phyloP scores from a whole-genome alignment of 495 filamentous ascomycete genomes.

The Alectoria sarmentosa region DNA sequence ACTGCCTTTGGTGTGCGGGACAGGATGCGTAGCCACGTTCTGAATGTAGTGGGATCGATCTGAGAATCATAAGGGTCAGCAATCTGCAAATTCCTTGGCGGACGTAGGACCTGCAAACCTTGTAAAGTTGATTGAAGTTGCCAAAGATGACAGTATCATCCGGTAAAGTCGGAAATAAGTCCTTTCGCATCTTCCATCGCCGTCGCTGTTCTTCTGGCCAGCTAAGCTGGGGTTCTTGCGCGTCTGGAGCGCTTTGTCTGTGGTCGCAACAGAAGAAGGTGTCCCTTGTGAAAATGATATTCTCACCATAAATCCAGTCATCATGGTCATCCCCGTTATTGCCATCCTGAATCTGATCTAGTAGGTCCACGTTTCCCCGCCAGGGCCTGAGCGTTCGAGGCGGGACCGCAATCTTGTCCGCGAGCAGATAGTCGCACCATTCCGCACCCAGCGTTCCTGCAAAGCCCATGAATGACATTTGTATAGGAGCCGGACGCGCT shows the following conservation, averaged over 20 bases:
- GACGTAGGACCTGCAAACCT: constrained; percentile 50
- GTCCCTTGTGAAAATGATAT: constrained; percentile 88
- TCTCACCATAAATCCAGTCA: constrained; percentile 95
- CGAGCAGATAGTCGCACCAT: constrained; percentile 97
- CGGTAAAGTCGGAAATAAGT: constrained; percentile 76
- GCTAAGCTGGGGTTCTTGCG: constrained; percentile 50
- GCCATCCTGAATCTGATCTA: constrained; percentile 63
- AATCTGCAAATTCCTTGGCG: constrained; percentile 12
- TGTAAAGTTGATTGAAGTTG: constrained; percentile 99
- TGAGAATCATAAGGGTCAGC: constrained; percentile 33
- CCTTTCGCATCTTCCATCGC: constrained; percentile 91
- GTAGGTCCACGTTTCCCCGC: constrained; percentile 63
- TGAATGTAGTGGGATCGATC: constrained; percentile 97
- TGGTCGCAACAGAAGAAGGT: constrained; percentile 99
- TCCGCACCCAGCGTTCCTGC: constrained; percentile 93
- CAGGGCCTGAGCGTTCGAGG: constrained; percentile 71
- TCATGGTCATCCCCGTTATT: constrained; percentile 54
- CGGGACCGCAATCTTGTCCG: constrained; percentile 83
- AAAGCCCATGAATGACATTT: constrained; percentile 99
- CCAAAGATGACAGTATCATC: constrained; percentile 88
- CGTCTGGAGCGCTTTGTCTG: constrained; percentile 80
- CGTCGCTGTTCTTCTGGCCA: constrained; percentile 84
- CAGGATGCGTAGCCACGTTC: constrained; percentile 92
- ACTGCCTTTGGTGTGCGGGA: constrained; percentile 79
- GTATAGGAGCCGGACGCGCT: constrained; percentile 87